phyloP scores from a whole-genome alignment of 495 filamentous ascomycete genomes.

The Chaetomidium leptoderma region DNA sequence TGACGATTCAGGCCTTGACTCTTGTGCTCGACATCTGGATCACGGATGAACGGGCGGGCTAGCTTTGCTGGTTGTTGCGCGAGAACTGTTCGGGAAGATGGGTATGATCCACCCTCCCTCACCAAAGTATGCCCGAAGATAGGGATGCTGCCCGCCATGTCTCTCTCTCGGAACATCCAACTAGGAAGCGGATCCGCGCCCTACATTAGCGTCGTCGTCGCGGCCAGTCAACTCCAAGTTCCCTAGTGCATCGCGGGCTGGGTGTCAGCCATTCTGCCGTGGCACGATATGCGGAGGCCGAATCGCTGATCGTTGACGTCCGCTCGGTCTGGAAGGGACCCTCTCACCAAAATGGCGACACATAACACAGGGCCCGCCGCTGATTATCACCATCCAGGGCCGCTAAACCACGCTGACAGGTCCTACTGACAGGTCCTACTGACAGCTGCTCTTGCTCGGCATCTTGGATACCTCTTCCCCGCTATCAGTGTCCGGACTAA shows the following conservation, averaged over 20 bases:
- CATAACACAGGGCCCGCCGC: too few species aligned
- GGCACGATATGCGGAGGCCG: not conserved
- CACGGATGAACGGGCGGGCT: too few species aligned
- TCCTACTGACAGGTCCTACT: not conserved
- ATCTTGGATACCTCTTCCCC: not conserved
- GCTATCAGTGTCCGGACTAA: not conserved
- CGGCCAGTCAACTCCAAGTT: slow-evolving; percentile 10
- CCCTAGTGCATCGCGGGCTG: not conserved
- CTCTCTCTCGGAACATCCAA: too few species aligned
- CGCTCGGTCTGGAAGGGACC: not conserved
- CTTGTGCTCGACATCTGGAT: too few species aligned
- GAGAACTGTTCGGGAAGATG: not conserved
- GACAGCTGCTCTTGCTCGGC: too few species aligned
- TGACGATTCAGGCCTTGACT: too few species aligned
- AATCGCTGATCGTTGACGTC: not conserved
- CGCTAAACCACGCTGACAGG: not conserved
- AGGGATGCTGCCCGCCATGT: not conserved
- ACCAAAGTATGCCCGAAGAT: too few species aligned
- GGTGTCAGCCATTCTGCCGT: too few species aligned
- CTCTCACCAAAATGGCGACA: too few species aligned
- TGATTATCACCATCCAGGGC: not conserved
- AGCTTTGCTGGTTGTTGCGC: too few species aligned
- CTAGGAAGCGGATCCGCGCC: slow-evolving; percentile 2
- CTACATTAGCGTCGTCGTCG: slow-evolving; percentile 13
- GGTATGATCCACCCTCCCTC: too few species aligned